Conservation (phyloP, 116 monocot genomes). For the Iris pallida region DNA sequence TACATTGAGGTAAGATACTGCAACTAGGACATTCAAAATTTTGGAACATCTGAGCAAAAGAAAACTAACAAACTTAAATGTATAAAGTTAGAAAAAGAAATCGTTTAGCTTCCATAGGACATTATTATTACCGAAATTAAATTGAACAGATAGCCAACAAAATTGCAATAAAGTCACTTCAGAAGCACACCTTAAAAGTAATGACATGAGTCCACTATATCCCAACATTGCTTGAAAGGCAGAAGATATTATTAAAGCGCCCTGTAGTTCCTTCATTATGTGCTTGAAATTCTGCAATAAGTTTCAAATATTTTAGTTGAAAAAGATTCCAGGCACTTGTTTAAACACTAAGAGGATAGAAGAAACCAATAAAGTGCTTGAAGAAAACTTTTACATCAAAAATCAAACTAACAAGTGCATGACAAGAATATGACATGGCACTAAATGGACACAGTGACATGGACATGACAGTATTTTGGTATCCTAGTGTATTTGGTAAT, state of each 20-base stretch:
- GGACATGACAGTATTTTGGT: too few relatives aligned
- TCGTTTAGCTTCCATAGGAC: too few relatives aligned
- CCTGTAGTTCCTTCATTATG: conserved; percentile 97
- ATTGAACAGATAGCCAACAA: background rate
- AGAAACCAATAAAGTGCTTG: too few relatives aligned
- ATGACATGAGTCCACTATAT: conserved; percentile 77
- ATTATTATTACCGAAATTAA: background rate
- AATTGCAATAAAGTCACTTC: background rate
- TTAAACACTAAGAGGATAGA: background rate
- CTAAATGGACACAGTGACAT: too few relatives aligned
- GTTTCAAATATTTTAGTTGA: conserved; percentile 1
- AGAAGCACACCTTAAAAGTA: conserved; percentile 60
- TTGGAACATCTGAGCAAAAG: too few relatives aligned
- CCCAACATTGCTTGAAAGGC: conserved; percentile 90
- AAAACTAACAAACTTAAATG: too few relatives aligned
- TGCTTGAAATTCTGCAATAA: conserved; percentile 86
- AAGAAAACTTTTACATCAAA: too few relatives aligned
- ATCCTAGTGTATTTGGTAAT: too few relatives aligned
- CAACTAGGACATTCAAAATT: too few relatives aligned
- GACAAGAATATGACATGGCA: too few relatives aligned
- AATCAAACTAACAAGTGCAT: too few relatives aligned
- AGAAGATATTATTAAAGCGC: conserved; percentile 84
- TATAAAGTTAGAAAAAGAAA: background rate
- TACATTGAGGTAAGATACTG: too few relatives aligned
- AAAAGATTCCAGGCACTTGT: background rate